Evolutionary conservation across 257 asterid species (phyloP).

Genomic region (Mentha longifolia): DNA sequence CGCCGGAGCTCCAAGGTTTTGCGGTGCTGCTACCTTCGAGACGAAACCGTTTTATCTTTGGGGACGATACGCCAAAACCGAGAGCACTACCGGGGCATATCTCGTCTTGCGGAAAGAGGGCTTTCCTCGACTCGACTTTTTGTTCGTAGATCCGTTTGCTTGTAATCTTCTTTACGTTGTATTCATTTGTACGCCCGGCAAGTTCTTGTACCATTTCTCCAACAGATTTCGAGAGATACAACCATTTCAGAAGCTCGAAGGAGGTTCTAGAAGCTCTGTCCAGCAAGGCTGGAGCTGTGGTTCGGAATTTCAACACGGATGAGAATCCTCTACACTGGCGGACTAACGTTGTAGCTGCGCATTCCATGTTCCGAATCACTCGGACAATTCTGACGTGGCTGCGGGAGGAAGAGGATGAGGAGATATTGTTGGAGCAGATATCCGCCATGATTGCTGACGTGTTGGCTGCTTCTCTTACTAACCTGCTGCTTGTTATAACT

Average conservation of each 20-base stretch:
- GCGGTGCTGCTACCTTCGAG: no score
- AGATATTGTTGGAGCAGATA: neutral
- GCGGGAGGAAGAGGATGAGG: neutral
- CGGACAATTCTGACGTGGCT: neutral
- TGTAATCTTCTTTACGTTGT: no score
- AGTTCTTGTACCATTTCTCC: no score
- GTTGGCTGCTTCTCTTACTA: neutral
- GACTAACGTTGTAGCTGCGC: conserved; percentile 26
- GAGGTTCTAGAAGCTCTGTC: conserved; percentile 8
- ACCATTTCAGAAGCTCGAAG: neutral
- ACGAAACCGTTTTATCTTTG: no score
- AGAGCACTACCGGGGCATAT: no score
- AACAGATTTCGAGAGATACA: neutral
- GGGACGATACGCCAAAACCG: no score
- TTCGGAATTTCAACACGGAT: neutral
- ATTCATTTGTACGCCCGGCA: no score
- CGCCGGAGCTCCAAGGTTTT: no score
- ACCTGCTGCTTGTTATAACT: neutral
- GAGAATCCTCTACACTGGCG: conserved; percentile 24
- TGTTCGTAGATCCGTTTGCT: no score
- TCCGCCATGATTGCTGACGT: neutral
- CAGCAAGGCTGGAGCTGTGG: neutral
- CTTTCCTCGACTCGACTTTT: no score
- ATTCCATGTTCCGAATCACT: neutral
- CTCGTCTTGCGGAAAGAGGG: no score